Evolutionary conservation across 2,329 filamentous ascomycete species (phyloP), one percentile per base, ranked within the genome.

Genomic region (Ascochyta fabae): DNA sequence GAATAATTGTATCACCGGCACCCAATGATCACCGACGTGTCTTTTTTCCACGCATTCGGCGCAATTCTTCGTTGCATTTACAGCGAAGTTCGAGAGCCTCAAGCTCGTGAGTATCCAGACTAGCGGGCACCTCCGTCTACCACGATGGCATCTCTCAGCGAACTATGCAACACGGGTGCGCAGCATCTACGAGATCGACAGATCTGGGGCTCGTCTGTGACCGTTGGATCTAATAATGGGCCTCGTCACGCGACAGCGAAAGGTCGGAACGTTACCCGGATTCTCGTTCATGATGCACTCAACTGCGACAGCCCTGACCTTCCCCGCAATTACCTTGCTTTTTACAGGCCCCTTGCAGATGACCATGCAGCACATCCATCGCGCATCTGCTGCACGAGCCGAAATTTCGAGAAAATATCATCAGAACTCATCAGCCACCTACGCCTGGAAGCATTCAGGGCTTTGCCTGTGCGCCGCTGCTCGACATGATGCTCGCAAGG

Each of bases 241-340:
- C 55, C 55, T 56, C 52, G 53, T 66, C 66, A 70, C 66, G 68
- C 67, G 65, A 65, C 65, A 54, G 27, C 33, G 12, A 48, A n/a
- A 51, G 31, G 33, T 56, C 53, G 33, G 53, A 50, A 57, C 42
- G 46, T 31, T 55, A 42, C 38, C 55, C 53, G 53, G 55, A 53
- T 63, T 62, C 62, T 61, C 66, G 65, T 65, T 42, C 60, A 65
- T 65, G 39, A 60, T 56, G 57, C 59, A 34, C 46, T 50, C 50
- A 42, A 53, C 29, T 40, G 46, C 53, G 16, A 58, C 50, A 61
- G 60, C 61, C 65, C 61, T 69, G 51, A 64, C 59, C 61, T 75
- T 74, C 74, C 73, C 73, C 73, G 73, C 73, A 75, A 70, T 73
- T 64, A 56, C 62, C 67, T 64, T 71, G 63, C 65, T 67, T 68